Evolutionary conservation across 2,329 filamentous ascomycete species (phyloP).

Genomic region (Fusarium ambrosium): DNA sequence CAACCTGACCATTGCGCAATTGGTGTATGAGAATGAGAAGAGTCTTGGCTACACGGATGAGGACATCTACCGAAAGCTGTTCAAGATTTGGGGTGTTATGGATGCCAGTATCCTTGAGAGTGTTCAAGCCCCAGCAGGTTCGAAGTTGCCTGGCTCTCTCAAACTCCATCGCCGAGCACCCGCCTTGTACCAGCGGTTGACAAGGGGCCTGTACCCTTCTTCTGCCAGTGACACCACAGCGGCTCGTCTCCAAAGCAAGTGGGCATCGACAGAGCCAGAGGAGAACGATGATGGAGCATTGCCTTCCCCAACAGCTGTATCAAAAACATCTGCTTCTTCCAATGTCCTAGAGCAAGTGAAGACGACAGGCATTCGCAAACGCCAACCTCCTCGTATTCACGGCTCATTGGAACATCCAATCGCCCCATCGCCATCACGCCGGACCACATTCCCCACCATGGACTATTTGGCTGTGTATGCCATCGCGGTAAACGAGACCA

Average conservation of each 20-base stretch:
- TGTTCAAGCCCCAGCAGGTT: constrained; percentile 59
- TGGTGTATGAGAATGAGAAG: constrained; percentile 67
- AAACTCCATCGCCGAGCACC: constrained; percentile 63
- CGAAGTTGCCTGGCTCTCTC: constrained; percentile 61
- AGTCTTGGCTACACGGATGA: constrained; percentile 64
- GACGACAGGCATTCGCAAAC: constrained; percentile 27
- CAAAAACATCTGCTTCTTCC: constrained; percentile 1
- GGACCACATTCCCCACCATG: constrained; percentile 64
- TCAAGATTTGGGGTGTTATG: constrained; percentile 66
- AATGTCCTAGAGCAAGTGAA: constrained; percentile 16
- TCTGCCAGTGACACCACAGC: constrained; percentile 23
- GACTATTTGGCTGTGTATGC: constrained; percentile 65
- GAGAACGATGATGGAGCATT: constrained; percentile 18
- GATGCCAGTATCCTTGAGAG: constrained; percentile 64
- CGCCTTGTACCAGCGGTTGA: constrained; percentile 59
- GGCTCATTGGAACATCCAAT: constrained; percentile 62
- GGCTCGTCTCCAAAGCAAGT: constrained; percentile 28
- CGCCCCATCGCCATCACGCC: constrained; percentile 59
- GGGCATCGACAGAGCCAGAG: constrained; percentile 11
- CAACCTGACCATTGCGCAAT: constrained; percentile 65
- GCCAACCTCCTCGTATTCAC: constrained; percentile 57
- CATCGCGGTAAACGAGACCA: constrained; percentile 67
- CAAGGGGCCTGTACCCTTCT: constrained; percentile 60
- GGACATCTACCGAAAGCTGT: constrained; percentile 61
- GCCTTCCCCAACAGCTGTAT: constrained; percentile 11